Base-by-base conservation (phyloP, 2,329 filamentous ascomycete species). In the Helicocarpus griseus region DNA sequence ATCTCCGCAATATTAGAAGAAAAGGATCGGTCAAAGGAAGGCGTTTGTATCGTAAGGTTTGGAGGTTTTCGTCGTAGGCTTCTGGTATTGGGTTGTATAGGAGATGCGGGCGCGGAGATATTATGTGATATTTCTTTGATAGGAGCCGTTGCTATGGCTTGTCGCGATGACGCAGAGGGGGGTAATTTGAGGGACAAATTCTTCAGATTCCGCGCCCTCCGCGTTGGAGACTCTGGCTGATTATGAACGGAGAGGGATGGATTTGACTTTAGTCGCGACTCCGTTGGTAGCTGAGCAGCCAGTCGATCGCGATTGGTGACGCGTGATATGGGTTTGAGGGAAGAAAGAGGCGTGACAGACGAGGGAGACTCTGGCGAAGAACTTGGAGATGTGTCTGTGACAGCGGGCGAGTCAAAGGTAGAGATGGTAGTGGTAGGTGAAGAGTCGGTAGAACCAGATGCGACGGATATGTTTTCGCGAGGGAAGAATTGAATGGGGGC, bases 381-480 rank as follows among this genome's bases (percentile, higher is more conserved):
- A 49, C 86, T 91, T 2, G 93, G 89, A 4, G 91, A 96, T 6
- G 88, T 85, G 61, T 97, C 91, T 28, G 90, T 90, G 46, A 93
- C 77, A 28, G 89, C 87, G 7, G 89, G 91, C 4, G 90, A 94
- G 70, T 95, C 91, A 57, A 91, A 88, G 19, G 89, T 95, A 5
- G 89, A 95, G 47, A 93, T 80, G 2, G 91, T 95, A 3, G 90
- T 96, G 6, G 91, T 97, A 1, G 93, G 93, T 7, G 91, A 97
- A 21, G 91, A 95, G 63, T 95, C 90, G 39, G 87, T 87, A 1
- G 93, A 97, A 57, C 87, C 88, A 14, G 86, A 87, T n/a, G 64
- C 64, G 49, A 67, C 63, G 9, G 70, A 73, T 36, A 73, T 60
- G 57, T 70, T 74, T 57, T 67, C 64, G 28, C 71, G 70, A 48